phyloP scores from a whole-genome alignment of 2,329 filamentous ascomycete species.

The Colletotrichum tofieldiae region DNA sequence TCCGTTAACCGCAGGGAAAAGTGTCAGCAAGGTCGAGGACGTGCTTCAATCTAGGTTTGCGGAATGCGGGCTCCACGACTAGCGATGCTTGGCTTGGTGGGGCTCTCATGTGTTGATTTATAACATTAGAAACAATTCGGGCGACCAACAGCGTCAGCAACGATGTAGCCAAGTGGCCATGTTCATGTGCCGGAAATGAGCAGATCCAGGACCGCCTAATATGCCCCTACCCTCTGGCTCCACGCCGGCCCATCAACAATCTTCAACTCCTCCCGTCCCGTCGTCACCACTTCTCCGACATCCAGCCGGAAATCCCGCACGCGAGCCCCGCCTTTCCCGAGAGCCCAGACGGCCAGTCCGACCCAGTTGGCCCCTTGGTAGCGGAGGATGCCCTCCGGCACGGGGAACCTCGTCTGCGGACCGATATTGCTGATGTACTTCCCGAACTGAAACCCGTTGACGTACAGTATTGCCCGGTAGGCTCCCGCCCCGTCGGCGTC shows the following conservation, averaged over 20 bases:
- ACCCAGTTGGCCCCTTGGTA: conserved; percentile 80
- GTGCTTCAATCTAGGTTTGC: too few species aligned
- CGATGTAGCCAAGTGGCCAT: too few species aligned
- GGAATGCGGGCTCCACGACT: too few species aligned
- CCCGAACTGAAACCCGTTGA: conserved; percentile 83
- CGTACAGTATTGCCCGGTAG: conserved; percentile 77
- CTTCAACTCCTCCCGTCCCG: conserved; percentile 62
- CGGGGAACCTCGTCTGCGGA: conserved; percentile 79
- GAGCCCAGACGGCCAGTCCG: conserved; percentile 78
- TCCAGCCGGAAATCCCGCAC: conserved; percentile 68
- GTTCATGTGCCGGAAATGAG: too few species aligned
- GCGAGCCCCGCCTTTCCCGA: conserved; percentile 70
- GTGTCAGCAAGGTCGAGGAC: too few species aligned
- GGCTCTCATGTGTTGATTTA: too few species aligned
- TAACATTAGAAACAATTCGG: too few species aligned
- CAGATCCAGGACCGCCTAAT: conserved; percentile 52
- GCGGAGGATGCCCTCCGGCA: conserved; percentile 81
- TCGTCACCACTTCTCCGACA: conserved; percentile 63
- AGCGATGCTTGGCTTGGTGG: too few species aligned
- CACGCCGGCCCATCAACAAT: conserved; percentile 64
- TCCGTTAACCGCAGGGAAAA: too few species aligned
- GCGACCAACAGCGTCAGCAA: too few species aligned
- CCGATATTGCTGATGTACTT: conserved; percentile 78
- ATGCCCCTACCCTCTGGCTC: conserved; percentile 63
- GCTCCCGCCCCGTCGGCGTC: conserved; percentile 50